A percentile compares a stretch with the other conserved stretches of the same genome.
Evolutionary conservation across 495 filamentous ascomycete genomes (phyloP).

Genomic region (Filosporella fistucella): DNA sequence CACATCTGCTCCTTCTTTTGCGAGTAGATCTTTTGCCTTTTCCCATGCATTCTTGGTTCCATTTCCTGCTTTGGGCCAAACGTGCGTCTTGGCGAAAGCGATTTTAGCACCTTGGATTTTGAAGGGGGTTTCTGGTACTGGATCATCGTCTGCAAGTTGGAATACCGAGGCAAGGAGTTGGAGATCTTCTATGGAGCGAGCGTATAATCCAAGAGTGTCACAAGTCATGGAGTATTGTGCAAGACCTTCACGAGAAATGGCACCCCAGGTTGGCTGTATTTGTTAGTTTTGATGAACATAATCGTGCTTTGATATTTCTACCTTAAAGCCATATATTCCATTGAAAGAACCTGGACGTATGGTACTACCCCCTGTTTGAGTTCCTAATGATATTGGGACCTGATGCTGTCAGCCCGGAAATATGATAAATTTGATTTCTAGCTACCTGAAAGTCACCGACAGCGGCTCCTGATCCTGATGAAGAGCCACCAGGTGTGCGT

Average conservation of each 20-base stretch:
- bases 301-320: background rate
- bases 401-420: background rate
- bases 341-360: conserved; percentile 51
- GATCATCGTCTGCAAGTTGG: conserved; percentile 39
- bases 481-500: conserved; percentile 49
- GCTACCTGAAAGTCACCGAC: conserved; percentile 42
- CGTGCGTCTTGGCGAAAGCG: conserved; percentile 39
- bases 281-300: background rate
- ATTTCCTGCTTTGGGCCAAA: conserved; percentile 43
- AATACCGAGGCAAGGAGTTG: conserved; percentile 43
- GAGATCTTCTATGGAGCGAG: conserved; percentile 44
- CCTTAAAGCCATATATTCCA: conserved; percentile 48
- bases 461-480: conserved; percentile 46
- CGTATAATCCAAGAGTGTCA: conserved; percentile 50
- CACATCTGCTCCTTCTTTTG: conserved; percentile 35
- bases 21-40: conserved; percentile 33
- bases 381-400: conserved; percentile 40
- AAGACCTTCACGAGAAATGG: conserved; percentile 48
- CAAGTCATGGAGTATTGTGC: conserved; percentile 41
- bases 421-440: background rate
- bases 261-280: conserved; percentile 43
- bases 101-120: conserved; percentile 37
- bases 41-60: conserved; percentile 40
- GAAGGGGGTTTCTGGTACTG: conserved; percentile 22
- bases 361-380: conserved; percentile 46